Evolutionary conservation across 495 filamentous ascomycete species (phyloP).

Genomic region (Pseudoneurospora amorphoporcata): DNA sequence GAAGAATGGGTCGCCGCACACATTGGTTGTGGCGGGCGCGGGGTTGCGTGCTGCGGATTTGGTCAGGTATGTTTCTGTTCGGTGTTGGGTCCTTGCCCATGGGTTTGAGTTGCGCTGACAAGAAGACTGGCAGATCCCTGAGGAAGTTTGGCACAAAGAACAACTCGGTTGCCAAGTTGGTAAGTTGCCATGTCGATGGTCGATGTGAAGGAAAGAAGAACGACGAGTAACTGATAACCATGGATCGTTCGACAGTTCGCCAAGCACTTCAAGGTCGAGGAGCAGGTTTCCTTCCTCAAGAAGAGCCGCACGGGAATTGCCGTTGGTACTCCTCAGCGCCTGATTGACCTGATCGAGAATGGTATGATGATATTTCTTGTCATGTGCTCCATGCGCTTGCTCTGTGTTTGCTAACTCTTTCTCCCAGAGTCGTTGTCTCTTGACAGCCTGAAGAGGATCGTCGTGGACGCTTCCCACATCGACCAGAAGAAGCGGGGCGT

Average conservation of each 20-base stretch:
- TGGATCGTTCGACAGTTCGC: slow-evolving; percentile 50
- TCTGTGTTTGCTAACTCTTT: slow-evolving; percentile 10
- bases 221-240: not conserved
- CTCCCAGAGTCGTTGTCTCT: slow-evolving; percentile 54
- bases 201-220: not conserved
- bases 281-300: slow-evolving; percentile 70
- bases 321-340: slow-evolving; percentile 74
- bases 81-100: not conserved
- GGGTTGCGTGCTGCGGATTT: slow-evolving; percentile 74
- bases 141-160: slow-evolving; percentile 70
- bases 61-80: slow-evolving; percentile 41
- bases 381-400: not conserved
- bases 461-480: slow-evolving; percentile 82
- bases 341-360: slow-evolving; percentile 71
- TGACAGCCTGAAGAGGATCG: slow-evolving; percentile 60
- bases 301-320: slow-evolving; percentile 65
- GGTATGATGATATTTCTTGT: slow-evolving; percentile 40
- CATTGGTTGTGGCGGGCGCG: slow-evolving; percentile 68
- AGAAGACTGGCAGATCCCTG: slow-evolving; percentile 43
- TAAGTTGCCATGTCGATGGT: slow-evolving; percentile 9
- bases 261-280: slow-evolving; percentile 92
- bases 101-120: not conserved
- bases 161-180: slow-evolving; percentile 68
- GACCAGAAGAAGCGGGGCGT: slow-evolving; percentile 88
- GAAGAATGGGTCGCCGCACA: slow-evolving; percentile 72